Evolutionary conservation across 495 filamentous ascomycete species (phyloP), one percentile per base, ranked within the genome.

Genomic region (Astrothelium macrocarpum): DNA sequence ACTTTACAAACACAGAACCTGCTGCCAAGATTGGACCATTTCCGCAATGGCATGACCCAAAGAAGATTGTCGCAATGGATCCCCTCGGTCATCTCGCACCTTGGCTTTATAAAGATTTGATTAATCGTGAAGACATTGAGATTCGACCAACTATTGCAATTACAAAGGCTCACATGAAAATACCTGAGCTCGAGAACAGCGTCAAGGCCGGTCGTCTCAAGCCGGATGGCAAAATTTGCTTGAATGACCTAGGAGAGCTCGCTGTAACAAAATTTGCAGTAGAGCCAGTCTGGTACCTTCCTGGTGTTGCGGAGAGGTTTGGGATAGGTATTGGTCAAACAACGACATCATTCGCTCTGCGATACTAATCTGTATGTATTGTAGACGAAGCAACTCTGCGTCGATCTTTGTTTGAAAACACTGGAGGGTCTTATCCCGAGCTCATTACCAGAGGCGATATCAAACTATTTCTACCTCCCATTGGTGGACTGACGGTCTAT

Each of bases 61-160:
- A 89, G 71, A 97, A 96, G 79, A 97, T 98, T 64, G 94, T 98
- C 28, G 89, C 94, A 31, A 95, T 98, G 90, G 94, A 98, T 74
- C 94, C 94, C 7, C 87, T 86, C 67, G 94, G 94, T 5, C 94
- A 98, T 75, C 78, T 95, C 65, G 85, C 88, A 4, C 91, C 93
- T 18, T 93, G 87, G 88, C 73, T 90, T 16, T 91, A 83, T 76
- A 83, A 84, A 43, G 82, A 88, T 62, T 73, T 79, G 23, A 89
- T 91, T 64, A 76, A 84, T 20, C 83, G 84, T 36, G 84, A 92
- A 42, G 78, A 85, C 66, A 79, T 92, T 34, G 93, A 98, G 69
- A 89, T 97, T 65, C 83, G 93, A 56, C 94, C 94, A 26, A 96
- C 94, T 0, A 98, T 98, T 78, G 89, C 94, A 10, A 82, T 98